A percentile compares a stretch with the other conserved stretches of the same genome.
Conservation (phyloP, 2,329 filamentous ascomycete genomes). For the Fusarium citri region DNA sequence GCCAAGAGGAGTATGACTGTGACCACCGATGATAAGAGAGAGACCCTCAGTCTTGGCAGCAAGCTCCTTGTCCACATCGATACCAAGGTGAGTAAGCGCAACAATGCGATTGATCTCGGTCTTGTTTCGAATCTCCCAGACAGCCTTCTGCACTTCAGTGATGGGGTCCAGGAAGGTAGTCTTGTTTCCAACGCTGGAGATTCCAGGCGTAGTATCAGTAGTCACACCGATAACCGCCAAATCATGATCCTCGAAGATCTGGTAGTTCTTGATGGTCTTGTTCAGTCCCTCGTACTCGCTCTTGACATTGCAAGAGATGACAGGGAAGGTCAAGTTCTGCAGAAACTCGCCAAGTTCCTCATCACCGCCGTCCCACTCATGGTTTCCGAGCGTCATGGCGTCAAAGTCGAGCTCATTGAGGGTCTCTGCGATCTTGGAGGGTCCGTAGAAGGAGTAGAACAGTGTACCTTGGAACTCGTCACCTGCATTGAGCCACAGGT, state of each 20-base stretch:
- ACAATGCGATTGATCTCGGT: slow-evolving; percentile 74
- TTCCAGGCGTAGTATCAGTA: slow-evolving; percentile 67
- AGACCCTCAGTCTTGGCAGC: slow-evolving; percentile 70
- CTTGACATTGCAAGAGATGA: slow-evolving; percentile 72
- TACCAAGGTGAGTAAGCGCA: slow-evolving; percentile 75
- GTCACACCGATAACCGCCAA: slow-evolving; percentile 74
- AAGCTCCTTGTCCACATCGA: slow-evolving; percentile 71
- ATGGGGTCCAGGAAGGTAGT: slow-evolving; percentile 70
- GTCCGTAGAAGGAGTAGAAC: slow-evolving; percentile 74
- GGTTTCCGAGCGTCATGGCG: slow-evolving; percentile 75
- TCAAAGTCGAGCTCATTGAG: slow-evolving; percentile 75
- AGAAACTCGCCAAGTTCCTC: slow-evolving; percentile 71
- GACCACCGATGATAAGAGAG: slow-evolving; percentile 75
- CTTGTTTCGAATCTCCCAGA: slow-evolving; percentile 70
- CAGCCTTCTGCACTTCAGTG: slow-evolving; percentile 68
- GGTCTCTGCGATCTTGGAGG: slow-evolving; percentile 75
- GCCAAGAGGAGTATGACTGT: slow-evolving; percentile 70
- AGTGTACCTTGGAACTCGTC: slow-evolving; percentile 77
- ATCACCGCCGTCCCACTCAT: slow-evolving; percentile 75
- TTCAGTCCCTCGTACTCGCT: slow-evolving; percentile 70
- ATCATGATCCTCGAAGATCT: slow-evolving; percentile 70
- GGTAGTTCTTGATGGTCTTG: slow-evolving; percentile 72
- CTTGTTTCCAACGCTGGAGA: slow-evolving; percentile 67
- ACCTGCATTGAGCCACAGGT: slow-evolving; percentile 73
- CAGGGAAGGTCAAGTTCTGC: slow-evolving; percentile 72